phyloP scores from a whole-genome alignment of 805 yeast species.

The Myxozyma sirexii region DNA sequence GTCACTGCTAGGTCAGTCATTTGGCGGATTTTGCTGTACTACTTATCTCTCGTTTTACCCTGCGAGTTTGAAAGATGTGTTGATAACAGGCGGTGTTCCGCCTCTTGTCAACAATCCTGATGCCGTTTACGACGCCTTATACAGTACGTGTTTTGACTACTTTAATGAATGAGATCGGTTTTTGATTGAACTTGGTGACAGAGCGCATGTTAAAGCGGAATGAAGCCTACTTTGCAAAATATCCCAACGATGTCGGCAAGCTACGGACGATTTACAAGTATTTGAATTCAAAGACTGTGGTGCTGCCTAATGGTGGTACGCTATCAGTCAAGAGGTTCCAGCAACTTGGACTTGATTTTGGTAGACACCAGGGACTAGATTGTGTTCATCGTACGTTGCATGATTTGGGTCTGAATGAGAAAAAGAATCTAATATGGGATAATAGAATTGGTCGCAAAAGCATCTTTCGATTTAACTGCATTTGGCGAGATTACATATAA shows the following conservation, averaged over 20 bases:
- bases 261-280: constrained; percentile 39
- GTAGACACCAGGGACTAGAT: constrained; percentile 56
- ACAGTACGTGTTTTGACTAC: constrained; percentile 38
- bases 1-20: constrained; percentile 59
- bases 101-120: constrained; percentile 52
- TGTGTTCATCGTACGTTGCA: constrained; percentile 44
- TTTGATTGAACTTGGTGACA: background rate
- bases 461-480: constrained; percentile 46
- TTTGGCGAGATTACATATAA: constrained; percentile 47
- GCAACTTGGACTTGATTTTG: constrained; percentile 55
- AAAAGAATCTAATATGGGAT: too few species aligned
- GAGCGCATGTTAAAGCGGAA: constrained; percentile 51
- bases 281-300: constrained; percentile 39
- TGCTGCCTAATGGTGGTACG: constrained; percentile 55
- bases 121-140: constrained; percentile 55
- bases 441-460: constrained; percentile 45
- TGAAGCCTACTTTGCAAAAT: constrained; percentile 51
- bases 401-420: background rate
- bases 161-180: too few species aligned
- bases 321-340: constrained; percentile 57
- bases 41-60: constrained; percentile 52
- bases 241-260: constrained; percentile 50
- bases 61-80: constrained; percentile 36
- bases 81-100: constrained; percentile 63
- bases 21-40: constrained; percentile 54